Base-by-base conservation (phyloP, 495 filamentous ascomycete genomes). In the Copromyces sp. region DNA sequence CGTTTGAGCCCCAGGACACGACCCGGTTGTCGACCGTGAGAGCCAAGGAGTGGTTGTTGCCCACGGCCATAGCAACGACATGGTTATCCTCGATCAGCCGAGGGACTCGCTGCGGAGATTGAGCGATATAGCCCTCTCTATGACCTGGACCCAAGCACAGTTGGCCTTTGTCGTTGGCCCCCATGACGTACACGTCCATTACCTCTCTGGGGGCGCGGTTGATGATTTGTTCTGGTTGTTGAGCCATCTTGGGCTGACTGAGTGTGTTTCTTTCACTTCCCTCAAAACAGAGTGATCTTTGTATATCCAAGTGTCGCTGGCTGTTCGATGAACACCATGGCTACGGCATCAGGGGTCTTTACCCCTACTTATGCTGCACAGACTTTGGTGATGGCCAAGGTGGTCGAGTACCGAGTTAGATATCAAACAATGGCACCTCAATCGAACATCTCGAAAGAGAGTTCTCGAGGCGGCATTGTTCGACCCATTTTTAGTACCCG, bases 1-100 rank as follows among this genome's bases (percentile, higher is more conserved):
- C 88, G 74, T 92, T 93, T 71, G 91, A 89, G 72, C 91, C 91
- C 91, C 91, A 93, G 3, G 90, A 90, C 41, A 89, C 81, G 68
- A 93, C 87, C 74, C 84, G 84, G 77, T 90, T 90, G 74, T 92
- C 87, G 9, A 84, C 78, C 14, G 91, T 92, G 3, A 93, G 83
- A 9, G 88, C 90, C 70, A 87, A 81, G 59, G 82, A 83, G 73
- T 93, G 91, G 88, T 92, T 91, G 39, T 89, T 90, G 35, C 90
- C 91, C 61, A 86, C 83, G 45, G 89, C 87, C 9, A 93, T 75
- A 41, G 87, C 83, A 32, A 92, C 89, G 38, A 92, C 84, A 20
- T 90, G 84, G 42, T 78, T 75, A n/a, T 39, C 14, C 2, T 65
- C 69, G 2, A 40, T 53, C 47, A 75, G 68, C 9, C 70, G 69